These are phyloP conservation scores for Geosiphon pyriformis DNA, from an alignment of 192 early-diverging fungal species.

Conservation along the genomic window DNA sequence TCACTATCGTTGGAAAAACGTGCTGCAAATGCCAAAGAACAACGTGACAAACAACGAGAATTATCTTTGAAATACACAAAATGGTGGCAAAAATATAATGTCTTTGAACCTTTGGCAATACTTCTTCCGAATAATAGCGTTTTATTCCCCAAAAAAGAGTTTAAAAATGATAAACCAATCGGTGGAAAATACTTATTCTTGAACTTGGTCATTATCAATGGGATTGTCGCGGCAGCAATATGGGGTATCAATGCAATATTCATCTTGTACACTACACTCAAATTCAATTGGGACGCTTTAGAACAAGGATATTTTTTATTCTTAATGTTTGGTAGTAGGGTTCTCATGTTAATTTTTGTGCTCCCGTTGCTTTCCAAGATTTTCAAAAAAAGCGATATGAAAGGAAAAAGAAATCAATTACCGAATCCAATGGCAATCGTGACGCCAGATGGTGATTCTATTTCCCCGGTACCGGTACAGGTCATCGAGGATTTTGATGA, in stretches of 20 bases:
- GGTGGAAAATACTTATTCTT: constrained; percentile 4
- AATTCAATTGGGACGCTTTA: constrained; percentile 10
- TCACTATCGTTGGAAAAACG: constrained; percentile 10
- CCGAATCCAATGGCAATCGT: too few species aligned
- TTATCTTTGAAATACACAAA: too few species aligned
- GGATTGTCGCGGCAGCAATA: not conserved
- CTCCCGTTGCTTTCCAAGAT: not conserved
- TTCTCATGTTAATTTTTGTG: not conserved
- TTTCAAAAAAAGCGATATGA: not conserved
- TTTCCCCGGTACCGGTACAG: too few species aligned
- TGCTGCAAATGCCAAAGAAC: not conserved
- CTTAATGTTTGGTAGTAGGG: not conserved
- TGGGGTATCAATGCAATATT: constrained; percentile 4
- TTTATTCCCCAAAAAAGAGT: not conserved
- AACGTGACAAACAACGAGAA: not conserved
- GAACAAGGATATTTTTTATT: constrained; percentile 17
- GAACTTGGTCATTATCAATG: not conserved
- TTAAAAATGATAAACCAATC: not conserved
- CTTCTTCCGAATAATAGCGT: constrained; percentile 1
- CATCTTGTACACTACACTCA: constrained; percentile 3
- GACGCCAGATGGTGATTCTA: too few species aligned
- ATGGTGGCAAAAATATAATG: not conserved
- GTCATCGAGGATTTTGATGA: too few species aligned
- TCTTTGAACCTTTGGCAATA: constrained; percentile 9
- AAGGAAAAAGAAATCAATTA: not conserved